Evolutionary conservation across 805 yeast species (phyloP).

Genomic region (Candida argentea): DNA sequence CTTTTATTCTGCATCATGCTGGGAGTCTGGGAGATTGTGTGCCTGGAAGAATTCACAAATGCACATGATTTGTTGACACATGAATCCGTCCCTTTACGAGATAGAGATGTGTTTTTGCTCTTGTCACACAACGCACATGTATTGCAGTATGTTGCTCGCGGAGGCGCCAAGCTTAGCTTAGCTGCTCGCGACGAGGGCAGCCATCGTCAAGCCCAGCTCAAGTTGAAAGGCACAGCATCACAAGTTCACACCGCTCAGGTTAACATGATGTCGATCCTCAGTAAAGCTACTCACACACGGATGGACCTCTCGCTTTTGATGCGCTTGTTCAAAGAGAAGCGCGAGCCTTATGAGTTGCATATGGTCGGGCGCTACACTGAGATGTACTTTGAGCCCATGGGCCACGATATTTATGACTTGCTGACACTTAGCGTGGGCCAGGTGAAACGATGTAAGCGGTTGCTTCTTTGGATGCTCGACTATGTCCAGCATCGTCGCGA

Average conservation of each 20-base stretch:
- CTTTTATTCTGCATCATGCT: too few species aligned
- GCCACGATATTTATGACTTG: constrained; percentile 18
- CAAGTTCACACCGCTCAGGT: constrained; percentile 37
- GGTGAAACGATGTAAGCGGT: constrained; percentile 25
- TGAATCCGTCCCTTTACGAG: constrained; percentile 20
- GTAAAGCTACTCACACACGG: constrained; percentile 14
- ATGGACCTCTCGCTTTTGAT: constrained; percentile 22
- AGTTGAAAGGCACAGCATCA: constrained; percentile 28
- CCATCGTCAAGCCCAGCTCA: constrained; percentile 17
- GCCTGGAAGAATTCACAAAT: constrained; percentile 12
- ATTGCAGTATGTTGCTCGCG: constrained; percentile 28
- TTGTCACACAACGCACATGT: constrained; percentile 28
- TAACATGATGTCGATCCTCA: constrained; percentile 22
- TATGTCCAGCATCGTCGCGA: constrained; percentile 17
- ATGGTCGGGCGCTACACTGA: constrained; percentile 22
- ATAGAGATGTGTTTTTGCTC: constrained; percentile 31
- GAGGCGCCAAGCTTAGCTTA: constrained; percentile 31
- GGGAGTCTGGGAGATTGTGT: constrained; percentile 26
- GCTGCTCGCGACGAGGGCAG: constrained; percentile 12
- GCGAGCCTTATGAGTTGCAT: constrained; percentile 14
- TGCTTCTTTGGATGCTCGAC: constrained; percentile 29
- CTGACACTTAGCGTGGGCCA: constrained; percentile 18
- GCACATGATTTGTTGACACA: constrained; percentile 23
- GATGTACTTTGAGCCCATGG: constrained; percentile 21
- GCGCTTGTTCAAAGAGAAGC: constrained; percentile 17